Base-by-base conservation (phyloP, 768 basidiomycete genomes). In the Lyophyllum semitale region DNA sequence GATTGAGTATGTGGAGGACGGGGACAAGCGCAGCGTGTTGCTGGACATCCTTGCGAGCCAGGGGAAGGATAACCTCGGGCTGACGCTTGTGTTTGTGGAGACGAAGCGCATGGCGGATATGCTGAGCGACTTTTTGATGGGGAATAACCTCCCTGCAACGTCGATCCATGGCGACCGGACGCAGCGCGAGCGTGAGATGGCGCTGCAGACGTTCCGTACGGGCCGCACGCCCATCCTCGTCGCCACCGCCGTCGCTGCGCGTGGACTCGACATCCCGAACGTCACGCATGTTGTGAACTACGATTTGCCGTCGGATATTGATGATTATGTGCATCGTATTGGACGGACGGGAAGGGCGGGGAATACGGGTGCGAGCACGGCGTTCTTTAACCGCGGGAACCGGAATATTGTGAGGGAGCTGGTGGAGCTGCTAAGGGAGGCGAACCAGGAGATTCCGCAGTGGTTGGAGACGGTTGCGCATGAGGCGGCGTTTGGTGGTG, bases 31-130 rank as follows among this genome's bases (percentile, higher is more conserved):
- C 64, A 98, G 95, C 23, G 92, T 98, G 29, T 82, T 99, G 3
- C 85, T 99, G 53, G 97, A 99, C 68, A 86, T 99, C 57, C 84
- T 99, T 51, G 85, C 85, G 40, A 91, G 93, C 30, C 87, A 94
- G 60, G 73, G 77, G 53, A 78, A 82, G 57, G 71, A 85, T 66
- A 73, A 76, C 37, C 54, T 78, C 17, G 94, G 94, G 30, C 79
- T 98, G 26, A 94, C 95, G 17, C 86, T 99, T 48, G 88, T 99
- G 65, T 99, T 99, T 71, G 96, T 98, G 58, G 97, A 99, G 83
- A 99, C 97, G 53, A 99, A 99, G 79, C 85, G 96, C 60, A 98
- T 98, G 95, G 97, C 97, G 27, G 97, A 99, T 65, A 91, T 91
- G 86, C 82, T 99, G 12, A 97, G 94, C 67, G 97, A 97, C 68